Conservation (phyloP, 176 grass and related monocot genomes). For the Paspalum notatum region DNA sequence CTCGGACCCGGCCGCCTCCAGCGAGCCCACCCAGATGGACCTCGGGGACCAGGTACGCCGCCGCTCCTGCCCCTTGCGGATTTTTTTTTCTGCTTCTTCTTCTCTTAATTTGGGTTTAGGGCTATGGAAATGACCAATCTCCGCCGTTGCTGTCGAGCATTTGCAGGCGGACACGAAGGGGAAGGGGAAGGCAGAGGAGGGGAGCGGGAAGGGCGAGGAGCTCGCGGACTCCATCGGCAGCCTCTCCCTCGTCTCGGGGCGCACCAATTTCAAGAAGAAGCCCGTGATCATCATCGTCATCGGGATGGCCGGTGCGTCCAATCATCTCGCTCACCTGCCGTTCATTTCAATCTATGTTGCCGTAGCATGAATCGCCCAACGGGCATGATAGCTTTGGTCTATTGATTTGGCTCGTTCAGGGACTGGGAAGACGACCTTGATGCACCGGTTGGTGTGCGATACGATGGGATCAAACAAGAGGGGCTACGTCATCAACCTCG, state of each 20-base stretch:
- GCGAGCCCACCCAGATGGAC: constrained; percentile 51
- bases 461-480: constrained; percentile 60
- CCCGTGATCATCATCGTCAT: constrained; percentile 90
- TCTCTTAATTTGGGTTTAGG: not conserved
- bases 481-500: constrained; percentile 91
- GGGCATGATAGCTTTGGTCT: not conserved
- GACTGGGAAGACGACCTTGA: constrained; percentile 91
- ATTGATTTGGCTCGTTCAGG: constrained; percentile 37
- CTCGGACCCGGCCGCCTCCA: constrained; percentile 21
- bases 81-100: not conserved
- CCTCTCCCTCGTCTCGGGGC: constrained; percentile 57
- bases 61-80: not conserved
- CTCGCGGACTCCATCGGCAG: constrained; percentile 76
- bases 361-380: not conserved
- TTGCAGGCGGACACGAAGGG: constrained; percentile 43
- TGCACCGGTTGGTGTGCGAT: constrained; percentile 81
- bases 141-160: not conserved
- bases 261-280: constrained; percentile 78
- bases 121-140: not conserved
- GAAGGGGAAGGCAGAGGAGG: constrained; percentile 50
- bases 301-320: constrained; percentile 76
- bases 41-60: constrained; percentile 49
- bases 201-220: constrained; percentile 54
- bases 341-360: not conserved
- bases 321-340: not conserved